These are phyloP conservation scores for Allium sativum DNA, from an alignment of 106 monocot genomes.

Conservation along the genomic window DNA sequence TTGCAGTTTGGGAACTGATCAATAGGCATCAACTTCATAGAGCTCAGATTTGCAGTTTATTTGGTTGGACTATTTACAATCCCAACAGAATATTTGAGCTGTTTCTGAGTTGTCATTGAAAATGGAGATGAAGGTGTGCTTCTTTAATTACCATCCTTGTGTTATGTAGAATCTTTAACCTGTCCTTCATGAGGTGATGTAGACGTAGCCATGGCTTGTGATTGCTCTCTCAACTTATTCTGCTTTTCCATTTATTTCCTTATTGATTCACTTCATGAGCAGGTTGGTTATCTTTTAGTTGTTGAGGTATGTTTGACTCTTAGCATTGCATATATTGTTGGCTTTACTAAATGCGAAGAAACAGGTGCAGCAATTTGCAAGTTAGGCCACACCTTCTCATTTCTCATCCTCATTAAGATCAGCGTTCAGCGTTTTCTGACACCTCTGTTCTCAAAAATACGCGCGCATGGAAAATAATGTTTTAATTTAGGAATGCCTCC, in stretches of 20 bases:
- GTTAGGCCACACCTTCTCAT: too few species aligned
- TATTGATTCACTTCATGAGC: constrained; percentile 68
- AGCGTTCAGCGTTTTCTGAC: too few species aligned
- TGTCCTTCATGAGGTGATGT: constrained; percentile 35
- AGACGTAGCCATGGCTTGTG: constrained; percentile 28
- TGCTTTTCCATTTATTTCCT: constrained; percentile 75
- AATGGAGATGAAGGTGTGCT: constrained; percentile 59
- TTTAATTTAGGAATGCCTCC: too few species aligned
- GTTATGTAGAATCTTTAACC: constrained; percentile 49
- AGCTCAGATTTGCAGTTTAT: constrained; percentile 26
- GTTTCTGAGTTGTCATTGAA: constrained; percentile 79
- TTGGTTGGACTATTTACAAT: constrained; percentile 67
- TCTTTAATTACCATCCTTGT: constrained; percentile 58
- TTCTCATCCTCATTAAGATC: too few species aligned
- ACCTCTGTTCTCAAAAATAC: too few species aligned
- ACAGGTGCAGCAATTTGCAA: too few species aligned
- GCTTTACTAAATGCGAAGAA: too few species aligned
- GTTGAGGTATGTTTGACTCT: too few species aligned
- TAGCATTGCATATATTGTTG: too few species aligned
- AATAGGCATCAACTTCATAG: constrained; percentile 55
- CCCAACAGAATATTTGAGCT: constrained; percentile 84
- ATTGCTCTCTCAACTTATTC: constrained; percentile 4
- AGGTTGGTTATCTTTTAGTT: too few species aligned
- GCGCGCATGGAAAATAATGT: too few species aligned
- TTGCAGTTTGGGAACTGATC: constrained; percentile 30